Evolutionary conservation across 1,284 basidiomycete genomes (phyloP), one percentile per base, ranked within the genome.

Genomic region (Sanguinoderma infundibulare): DNA sequence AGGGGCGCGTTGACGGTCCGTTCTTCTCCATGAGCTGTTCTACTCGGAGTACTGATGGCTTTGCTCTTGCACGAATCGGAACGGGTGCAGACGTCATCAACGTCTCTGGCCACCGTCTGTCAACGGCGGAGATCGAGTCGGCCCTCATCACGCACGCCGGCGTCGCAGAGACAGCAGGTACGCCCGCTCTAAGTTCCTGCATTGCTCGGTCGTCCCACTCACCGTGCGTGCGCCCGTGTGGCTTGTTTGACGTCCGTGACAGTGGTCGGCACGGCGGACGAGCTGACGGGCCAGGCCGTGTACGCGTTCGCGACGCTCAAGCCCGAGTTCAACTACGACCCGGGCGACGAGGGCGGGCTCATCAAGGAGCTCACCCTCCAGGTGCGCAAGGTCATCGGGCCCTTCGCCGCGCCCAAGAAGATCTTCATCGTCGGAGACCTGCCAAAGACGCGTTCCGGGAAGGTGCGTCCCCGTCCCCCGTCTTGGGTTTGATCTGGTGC

Each of bases 71-170:
- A 20, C 2, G 6, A 2, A 30, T 30, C 7, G 22, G 42, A 10
- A 26, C 6, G 42, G 36, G 24, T 40, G 30, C 68, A 91, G 89
- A 94, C 77, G 92, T 95, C 57, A 94, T 94, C 81, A 96, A 95
- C 77, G 94, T 97, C 35, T 98, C 97, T 39, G 98, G 97, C 3
- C 97, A 99, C 77, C 91, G 98, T 74, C 83, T 99, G 58, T 97
- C 94, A 42, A 99, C 97, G 0, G 96, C 97, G 61, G 97, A 99
- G 80, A 97, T 99, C 68, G 97, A 99, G 81, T 95, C 92, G 5
- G 96, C 96, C 3, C 84, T 99, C 55, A 97, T 98, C 76, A 79
- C 93, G 70, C 96, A 98, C 82, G 87, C 88, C 64, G 97, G 96
- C 67, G 95, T 98, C 39, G 95, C 96, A 5, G 97, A 99, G 83